These are phyloP conservation scores for Colletotrichum sp. DNA, from an alignment of 2,329 filamentous ascomycete genomes.

Conservation along the genomic window DNA sequence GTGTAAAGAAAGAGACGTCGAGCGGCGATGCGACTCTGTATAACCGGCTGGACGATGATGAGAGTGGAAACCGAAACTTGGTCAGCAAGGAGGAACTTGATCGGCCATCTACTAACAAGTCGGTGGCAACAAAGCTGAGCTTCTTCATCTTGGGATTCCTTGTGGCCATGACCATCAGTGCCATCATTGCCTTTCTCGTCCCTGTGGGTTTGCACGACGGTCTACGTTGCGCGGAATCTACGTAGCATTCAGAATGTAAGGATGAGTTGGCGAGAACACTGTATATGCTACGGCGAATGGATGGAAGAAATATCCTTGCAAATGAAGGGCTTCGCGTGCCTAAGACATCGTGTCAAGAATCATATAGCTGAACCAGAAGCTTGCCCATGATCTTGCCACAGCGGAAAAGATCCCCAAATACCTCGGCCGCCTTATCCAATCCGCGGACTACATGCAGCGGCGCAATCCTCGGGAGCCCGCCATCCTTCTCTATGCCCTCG, in stretches of 20 bases:
- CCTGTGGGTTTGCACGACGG: background rate
- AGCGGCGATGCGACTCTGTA: background rate
- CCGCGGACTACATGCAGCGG: background rate
- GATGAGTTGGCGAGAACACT: background rate
- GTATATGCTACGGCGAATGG: background rate
- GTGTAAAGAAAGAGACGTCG: background rate
- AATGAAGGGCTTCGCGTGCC: background rate
- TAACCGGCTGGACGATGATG: background rate
- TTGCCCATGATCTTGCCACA: background rate
- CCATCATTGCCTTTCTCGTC: background rate
- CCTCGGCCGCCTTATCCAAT: background rate
- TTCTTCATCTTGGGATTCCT: background rate
- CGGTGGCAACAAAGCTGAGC: background rate
- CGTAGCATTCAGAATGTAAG: background rate
- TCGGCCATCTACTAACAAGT: background rate
- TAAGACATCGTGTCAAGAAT: background rate
- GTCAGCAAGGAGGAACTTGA: background rate
- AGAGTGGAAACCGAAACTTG: background rate
- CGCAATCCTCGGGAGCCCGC: background rate
- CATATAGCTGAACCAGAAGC: background rate
- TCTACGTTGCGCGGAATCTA: background rate
- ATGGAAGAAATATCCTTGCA: background rate
- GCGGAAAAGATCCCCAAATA: background rate
- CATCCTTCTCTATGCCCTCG: background rate
- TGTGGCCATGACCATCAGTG: background rate